phyloP scores from a whole-genome alignment of 2,329 filamentous ascomycete genomes.

The Alternaria atra region DNA sequence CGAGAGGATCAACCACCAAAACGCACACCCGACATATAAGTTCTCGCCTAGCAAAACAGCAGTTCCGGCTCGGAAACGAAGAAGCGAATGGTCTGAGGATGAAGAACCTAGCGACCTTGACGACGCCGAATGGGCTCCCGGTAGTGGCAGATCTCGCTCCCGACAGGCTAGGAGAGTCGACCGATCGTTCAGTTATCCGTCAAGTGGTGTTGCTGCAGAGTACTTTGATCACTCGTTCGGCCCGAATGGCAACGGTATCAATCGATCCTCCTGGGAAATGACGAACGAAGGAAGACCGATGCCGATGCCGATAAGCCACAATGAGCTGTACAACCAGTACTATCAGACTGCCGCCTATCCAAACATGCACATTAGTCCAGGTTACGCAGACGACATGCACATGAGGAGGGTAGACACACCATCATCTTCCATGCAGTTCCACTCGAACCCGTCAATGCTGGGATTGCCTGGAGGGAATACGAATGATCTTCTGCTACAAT shows the following conservation, averaged over 20 bases:
- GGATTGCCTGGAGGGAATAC: constrained; percentile 52
- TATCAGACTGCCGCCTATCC: constrained; percentile 61
- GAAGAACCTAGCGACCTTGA: constrained; percentile 56
- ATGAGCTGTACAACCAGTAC: constrained; percentile 59
- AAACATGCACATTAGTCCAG: constrained; percentile 38
- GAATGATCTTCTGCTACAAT: constrained; percentile 48
- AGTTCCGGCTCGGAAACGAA: constrained; percentile 58
- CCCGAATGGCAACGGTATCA: constrained; percentile 46
- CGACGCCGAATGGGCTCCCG: constrained; percentile 51
- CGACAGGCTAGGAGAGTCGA: constrained; percentile 38
- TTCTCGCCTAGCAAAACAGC: constrained; percentile 83
- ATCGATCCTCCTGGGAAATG: constrained; percentile 61
- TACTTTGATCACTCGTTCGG: constrained; percentile 42
- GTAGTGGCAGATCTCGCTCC: constrained; percentile 31
- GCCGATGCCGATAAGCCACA: constrained; percentile 57
- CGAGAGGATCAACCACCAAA: constrained; percentile 84
- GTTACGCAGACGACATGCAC: constrained; percentile 50
- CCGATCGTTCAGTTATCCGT: constrained; percentile 36
- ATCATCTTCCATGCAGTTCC: constrained; percentile 39
- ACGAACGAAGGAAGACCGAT: constrained; percentile 61
- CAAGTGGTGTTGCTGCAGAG: constrained; percentile 32
- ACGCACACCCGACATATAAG: constrained; percentile 90
- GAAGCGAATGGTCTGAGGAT: constrained; percentile 51
- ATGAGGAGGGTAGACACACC: constrained; percentile 53
- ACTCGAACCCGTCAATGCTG: constrained; percentile 44